Evolutionary conservation across 2,329 filamentous ascomycete species (phyloP), one percentile per base, ranked within the genome.

Genomic region (Emmonsiellopsis sp.): DNA sequence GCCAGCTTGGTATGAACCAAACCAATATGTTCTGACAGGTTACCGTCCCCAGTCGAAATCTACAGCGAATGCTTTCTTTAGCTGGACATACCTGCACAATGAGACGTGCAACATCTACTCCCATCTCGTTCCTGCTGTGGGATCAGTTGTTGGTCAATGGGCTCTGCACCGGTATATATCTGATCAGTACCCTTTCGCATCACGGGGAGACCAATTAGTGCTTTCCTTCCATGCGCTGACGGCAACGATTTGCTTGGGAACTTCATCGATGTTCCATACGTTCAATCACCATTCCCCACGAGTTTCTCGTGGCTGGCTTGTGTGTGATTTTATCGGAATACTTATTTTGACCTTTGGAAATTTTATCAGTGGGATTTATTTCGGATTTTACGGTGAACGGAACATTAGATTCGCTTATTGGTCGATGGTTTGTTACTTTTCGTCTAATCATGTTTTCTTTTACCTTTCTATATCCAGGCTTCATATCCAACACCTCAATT

Each of bases 81-180:
- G 74, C 57, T 71, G 68, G 64, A 53, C 60, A 4, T 72, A 74
- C 60, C 55, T 71, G 10, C 73, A 75, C 61, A 75, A 75, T 55
- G 73, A 76, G 59, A 64, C 68, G 0, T 57, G 68, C 58, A 75
- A 74, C 55, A 74, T 75, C 46, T 73, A 68, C 57, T 69, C 72
- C 13, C 72, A 76, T 58, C 65, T 79, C 4, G 57, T 79, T 2
- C 75, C 76, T 0, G 72, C 68, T 9, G 42, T 75, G 2, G 17
- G 66, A 21, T 68, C 68, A 49, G 51, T 42, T 52, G 40, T 32
- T n/a, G 10, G 42, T 4, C 46, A 46, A n/a, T 54, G 46, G 39
- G 32, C 21, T 36, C 48, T 50, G 33, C 33, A 40, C 8, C 27
- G 34, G 6, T 42, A 50, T 36, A 31, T 50, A n/a, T 34, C 5